phyloP scores from a whole-genome alignment of 495 filamentous ascomycete species.

The Neurospora sp. region DNA sequence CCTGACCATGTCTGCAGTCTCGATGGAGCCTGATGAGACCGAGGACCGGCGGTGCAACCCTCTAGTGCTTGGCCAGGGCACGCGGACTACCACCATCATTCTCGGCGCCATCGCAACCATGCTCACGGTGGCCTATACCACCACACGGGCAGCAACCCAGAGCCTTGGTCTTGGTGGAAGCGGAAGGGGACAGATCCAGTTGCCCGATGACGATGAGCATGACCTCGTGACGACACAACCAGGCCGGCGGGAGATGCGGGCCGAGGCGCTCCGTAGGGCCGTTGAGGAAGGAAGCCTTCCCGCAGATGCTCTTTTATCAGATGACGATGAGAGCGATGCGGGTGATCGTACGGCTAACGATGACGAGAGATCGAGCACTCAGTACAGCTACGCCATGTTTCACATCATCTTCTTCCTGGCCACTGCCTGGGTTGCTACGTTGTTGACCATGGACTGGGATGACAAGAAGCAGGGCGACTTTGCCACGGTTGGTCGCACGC shows the following conservation, averaged over 20 bases:
- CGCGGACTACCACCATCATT: conserved; percentile 80
- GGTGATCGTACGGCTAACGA: conserved; percentile 57
- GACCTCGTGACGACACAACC: conserved; percentile 87
- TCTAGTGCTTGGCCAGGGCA: conserved; percentile 74
- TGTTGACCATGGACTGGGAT: conserved; percentile 77
- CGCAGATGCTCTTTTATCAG: conserved; percentile 77
- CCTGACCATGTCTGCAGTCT: conserved; percentile 94
- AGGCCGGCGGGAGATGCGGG: conserved; percentile 78
- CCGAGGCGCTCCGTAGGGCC: conserved; percentile 79
- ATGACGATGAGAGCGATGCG: conserved; percentile 59
- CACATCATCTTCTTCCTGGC: conserved; percentile 96
- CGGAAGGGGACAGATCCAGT: conserved; percentile 43
- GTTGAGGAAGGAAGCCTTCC: conserved; percentile 86
- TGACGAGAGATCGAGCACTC: conserved; percentile 79
- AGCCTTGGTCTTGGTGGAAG: conserved; percentile 68
- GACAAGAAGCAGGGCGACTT: conserved; percentile 57
- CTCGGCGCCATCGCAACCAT: conserved; percentile 93
- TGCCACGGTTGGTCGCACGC: conserved; percentile 83
- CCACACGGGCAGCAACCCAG: conserved; percentile 91
- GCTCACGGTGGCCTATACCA: conserved; percentile 95
- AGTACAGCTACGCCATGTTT: conserved; percentile 95
- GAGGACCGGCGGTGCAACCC: conserved; percentile 85
- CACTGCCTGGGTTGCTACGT: conserved; percentile 88
- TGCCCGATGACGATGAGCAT: conserved; percentile 60
- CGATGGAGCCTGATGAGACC: conserved; percentile 85